A percentile compares a stretch with the other conserved stretches of the same genome.
Conservation (phyloP, 805 yeast species). For the Lipomyces orientalis region DNA sequence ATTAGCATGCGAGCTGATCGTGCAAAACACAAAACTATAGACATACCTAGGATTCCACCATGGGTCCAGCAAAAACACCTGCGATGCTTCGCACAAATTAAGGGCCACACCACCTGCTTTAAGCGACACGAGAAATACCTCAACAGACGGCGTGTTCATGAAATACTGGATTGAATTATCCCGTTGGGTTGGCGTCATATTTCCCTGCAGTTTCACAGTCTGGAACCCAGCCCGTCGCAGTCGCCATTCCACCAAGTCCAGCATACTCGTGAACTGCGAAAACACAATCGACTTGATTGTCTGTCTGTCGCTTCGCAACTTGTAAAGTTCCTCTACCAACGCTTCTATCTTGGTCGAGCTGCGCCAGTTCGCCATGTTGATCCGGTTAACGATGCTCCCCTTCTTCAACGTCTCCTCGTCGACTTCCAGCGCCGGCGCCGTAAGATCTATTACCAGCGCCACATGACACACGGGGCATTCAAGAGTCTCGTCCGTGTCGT, state of each 20-base stretch:
- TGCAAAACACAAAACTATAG: neutral
- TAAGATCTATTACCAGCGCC: slow-evolving; percentile 85
- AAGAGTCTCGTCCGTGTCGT: slow-evolving; percentile 56
- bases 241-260: slow-evolving; percentile 96
- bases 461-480: slow-evolving; percentile 98
- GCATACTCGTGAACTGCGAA: slow-evolving; percentile 96
- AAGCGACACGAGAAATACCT: slow-evolving; percentile 89
- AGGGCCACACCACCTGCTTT: slow-evolving; percentile 99
- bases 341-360: slow-evolving; percentile 98
- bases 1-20: neutral
- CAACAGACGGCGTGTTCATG: slow-evolving; percentile 90
- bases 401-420: slow-evolving; percentile 61
- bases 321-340: slow-evolving; percentile 87
- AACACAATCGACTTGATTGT: slow-evolving; percentile 96
- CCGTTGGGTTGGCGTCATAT: slow-evolving; percentile 95
- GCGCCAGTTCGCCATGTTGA: slow-evolving; percentile 83
- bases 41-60: slow-evolving; percentile 93
- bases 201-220: slow-evolving; percentile 93
- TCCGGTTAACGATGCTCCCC: slow-evolving; percentile 79
- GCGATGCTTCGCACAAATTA: slow-evolving; percentile 95
- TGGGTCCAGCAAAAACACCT: slow-evolving; percentile 93
- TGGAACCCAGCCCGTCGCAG: slow-evolving; percentile 91
- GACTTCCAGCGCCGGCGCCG: slow-evolving; percentile 77
- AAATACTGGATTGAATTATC: slow-evolving; percentile 89
- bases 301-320: slow-evolving; percentile 79